Base-by-base conservation (phyloP, 2,329 filamentous ascomycete species). In the Colletotrichum musae region DNA sequence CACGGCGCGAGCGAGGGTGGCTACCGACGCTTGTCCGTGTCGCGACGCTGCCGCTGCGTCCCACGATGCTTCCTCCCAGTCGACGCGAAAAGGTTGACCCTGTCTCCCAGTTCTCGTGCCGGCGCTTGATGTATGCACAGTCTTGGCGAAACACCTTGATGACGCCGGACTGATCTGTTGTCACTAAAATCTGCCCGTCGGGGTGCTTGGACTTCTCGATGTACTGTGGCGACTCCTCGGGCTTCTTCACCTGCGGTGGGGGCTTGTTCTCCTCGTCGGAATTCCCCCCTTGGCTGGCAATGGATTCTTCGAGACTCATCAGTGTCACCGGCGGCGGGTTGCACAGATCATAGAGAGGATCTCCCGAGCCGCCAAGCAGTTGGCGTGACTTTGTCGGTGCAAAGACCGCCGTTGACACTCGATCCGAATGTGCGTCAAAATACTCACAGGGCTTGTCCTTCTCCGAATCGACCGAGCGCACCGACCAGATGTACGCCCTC, bases 101-200 rank as follows among this genome's bases (percentile, higher is more conserved):
- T 0, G 91, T 90, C 73, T 97, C 94, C 92, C 92, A 95, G 45
- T 87, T 88, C 64, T 94, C 93, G 66, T 91, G 88, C 64, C 89
- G 87, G 5, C 95, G 91, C 80, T 97, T 97, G 57, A 86, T 81
- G 74, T 88, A 94, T 0, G 95, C 96, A 77, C 95, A 98, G 77
- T 99, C 96, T 79, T 98, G 95, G 21, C 96, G 89, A 77, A 98
- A 98, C 0, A 98, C 92, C 78, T 98, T 98, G 81, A 99, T 96
- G 28, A 90, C 89, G 43, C 96, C 96, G 0, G 90, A 91, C 74
- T 94, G 94, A 78, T 98, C 95, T 2, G 95, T 93, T 0, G 95
- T 97, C 58, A 98, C 89, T 64, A 99, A 91, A 71, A 99, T 98
- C 75, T 97, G 94, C 28, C 96, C 96, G 70, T 91, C 91, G 15